Percentiles rank a stretch among this genome's conserved stretches.
Evolutionary conservation across 352 stramenopile species (phyloP).

Genomic region (Elongisporangium undulatum): DNA sequence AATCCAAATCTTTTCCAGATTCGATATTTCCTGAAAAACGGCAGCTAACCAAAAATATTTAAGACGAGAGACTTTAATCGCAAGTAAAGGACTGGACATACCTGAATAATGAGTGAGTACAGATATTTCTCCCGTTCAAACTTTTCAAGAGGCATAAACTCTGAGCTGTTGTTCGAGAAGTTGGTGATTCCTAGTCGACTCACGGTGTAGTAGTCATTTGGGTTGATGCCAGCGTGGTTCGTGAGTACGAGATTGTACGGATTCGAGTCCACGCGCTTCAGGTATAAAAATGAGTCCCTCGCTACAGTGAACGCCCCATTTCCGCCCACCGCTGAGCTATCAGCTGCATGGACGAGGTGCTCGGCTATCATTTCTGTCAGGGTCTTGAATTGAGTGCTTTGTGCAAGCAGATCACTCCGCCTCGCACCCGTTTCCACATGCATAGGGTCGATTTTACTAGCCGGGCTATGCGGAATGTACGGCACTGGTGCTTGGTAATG

Average conservation of each 20-base stretch:
- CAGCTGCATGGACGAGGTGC: constrained; percentile 17
- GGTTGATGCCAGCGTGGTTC: constrained; percentile 60
- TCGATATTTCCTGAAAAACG: constrained; percentile 89
- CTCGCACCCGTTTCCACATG: constrained; percentile 7
- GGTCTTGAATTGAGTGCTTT: constrained; percentile 43
- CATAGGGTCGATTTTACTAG: not conserved
- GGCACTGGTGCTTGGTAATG: not conserved
- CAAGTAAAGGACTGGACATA: constrained; percentile 12
- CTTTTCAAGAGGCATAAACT: constrained; percentile 86
- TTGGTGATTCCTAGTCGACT: constrained; percentile 87
- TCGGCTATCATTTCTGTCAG: constrained; percentile 56
- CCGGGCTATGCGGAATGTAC: not conserved
- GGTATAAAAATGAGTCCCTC: constrained; percentile 71
- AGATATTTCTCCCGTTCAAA: constrained; percentile 92
- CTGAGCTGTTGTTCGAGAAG: constrained; percentile 67
- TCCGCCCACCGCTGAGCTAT: not conserved
- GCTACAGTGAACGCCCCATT: constrained; percentile 16
- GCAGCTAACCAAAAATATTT: constrained; percentile 31
- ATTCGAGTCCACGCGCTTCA: constrained; percentile 64
- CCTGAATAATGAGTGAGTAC: constrained; percentile 77
- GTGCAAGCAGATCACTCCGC: constrained; percentile 42
- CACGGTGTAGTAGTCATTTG: constrained; percentile 88
- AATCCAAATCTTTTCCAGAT: constrained; percentile 89
- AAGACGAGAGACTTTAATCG: not conserved
- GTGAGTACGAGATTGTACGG: constrained; percentile 72